phyloP scores from a whole-genome alignment of 1,139 yeast species.

The Geotrichum citri-aurantii region DNA sequence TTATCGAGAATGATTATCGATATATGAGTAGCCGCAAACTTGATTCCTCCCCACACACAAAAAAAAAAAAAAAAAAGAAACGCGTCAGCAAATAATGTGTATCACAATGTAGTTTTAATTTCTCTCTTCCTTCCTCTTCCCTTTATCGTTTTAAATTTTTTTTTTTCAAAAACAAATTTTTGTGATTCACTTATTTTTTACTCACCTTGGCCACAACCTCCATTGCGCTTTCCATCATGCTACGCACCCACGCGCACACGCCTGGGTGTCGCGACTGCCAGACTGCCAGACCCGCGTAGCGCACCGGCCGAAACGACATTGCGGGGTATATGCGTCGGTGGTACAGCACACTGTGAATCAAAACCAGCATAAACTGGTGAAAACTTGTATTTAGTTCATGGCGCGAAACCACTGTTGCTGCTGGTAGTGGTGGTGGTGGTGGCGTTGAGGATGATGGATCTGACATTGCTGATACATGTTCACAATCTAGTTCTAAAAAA shows the following conservation, averaged over 20 bases:
- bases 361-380: slow-evolving; percentile 34
- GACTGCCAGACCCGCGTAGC: slow-evolving; percentile 35
- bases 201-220: slow-evolving; percentile 26
- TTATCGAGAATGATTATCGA: slow-evolving; percentile 22
- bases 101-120: slow-evolving; percentile 17
- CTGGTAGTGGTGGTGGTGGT: background rate
- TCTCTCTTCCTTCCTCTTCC: too few species aligned
- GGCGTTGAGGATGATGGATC: background rate
- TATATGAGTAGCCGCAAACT: background rate
- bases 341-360: slow-evolving; percentile 35
- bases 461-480: background rate
- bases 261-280: slow-evolving; percentile 37
- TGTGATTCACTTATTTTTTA: background rate
- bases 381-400: slow-evolving; percentile 20
- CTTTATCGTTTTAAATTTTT: too few species aligned
- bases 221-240: slow-evolving; percentile 29
- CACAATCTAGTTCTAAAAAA: background rate
- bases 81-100: background rate
- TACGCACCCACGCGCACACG: slow-evolving; percentile 36
- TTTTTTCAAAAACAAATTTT: background rate
- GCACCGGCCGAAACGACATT: slow-evolving; percentile 32
- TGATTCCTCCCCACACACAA: background rate
- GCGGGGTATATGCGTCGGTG: slow-evolving; percentile 35
- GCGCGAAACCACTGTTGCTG: background rate
- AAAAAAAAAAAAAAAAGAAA: slow-evolving; percentile 24